Evolutionary conservation across 495 filamentous ascomycete genomes (phyloP).

Genomic region (Aspergillus bertholletiae): DNA sequence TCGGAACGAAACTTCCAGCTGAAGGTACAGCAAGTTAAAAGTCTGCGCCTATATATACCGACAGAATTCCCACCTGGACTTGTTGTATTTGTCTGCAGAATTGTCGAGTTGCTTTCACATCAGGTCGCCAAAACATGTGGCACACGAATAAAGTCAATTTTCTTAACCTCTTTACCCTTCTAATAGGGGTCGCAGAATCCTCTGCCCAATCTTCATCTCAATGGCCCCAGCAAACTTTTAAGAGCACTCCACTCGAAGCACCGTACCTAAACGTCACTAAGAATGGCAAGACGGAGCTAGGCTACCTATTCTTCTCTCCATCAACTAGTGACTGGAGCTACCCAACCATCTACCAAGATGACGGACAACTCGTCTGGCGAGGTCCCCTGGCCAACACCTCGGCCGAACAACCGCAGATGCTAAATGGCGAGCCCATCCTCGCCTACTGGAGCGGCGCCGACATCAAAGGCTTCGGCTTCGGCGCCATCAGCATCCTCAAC

Average conservation of each 20-base stretch:
- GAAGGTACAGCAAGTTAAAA: no score
- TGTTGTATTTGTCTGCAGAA: no score
- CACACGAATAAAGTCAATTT: no score
- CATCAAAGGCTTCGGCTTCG: slow-evolving; percentile 26
- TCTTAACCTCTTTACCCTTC: no score
- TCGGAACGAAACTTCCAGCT: no score
- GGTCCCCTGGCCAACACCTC: slow-evolving; percentile 15
- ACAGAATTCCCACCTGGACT: no score
- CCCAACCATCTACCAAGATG: slow-evolving; percentile 24
- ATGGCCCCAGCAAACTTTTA: no score
- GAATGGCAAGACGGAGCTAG: slow-evolving; percentile 23
- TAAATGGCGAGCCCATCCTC: slow-evolving; percentile 24
- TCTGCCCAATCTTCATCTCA: no score
- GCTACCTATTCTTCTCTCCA: slow-evolving; percentile 24
- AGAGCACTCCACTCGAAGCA: slow-evolving; percentile 4
- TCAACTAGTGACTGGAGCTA: slow-evolving; percentile 7
- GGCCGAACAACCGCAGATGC: slow-evolving; percentile 18
- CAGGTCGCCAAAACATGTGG: no score
- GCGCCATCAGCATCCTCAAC: slow-evolving; percentile 36
- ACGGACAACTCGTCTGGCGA: slow-evolving; percentile 26
- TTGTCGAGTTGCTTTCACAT: no score
- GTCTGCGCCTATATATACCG: no score
- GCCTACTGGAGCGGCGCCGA: slow-evolving; percentile 23
- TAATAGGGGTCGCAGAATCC: no score
- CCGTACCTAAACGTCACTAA: slow-evolving; percentile 24